Percentiles rank a stretch among this genome's conserved stretches.
Conservation (phyloP, 345 rosid species). For the Eucalyptus regnans region DNA sequence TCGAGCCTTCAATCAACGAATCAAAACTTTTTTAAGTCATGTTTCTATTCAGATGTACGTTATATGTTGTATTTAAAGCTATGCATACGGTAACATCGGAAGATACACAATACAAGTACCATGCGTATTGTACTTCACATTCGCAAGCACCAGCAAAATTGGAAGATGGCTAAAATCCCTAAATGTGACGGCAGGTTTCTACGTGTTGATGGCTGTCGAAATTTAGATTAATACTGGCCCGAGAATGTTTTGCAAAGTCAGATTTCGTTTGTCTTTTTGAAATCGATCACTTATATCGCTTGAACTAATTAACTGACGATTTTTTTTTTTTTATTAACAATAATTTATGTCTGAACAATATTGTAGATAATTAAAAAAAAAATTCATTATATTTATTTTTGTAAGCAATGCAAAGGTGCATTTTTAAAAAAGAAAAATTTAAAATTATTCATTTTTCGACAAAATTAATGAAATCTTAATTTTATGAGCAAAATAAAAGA, state of each 20-base stretch:
- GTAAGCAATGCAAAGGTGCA: not conserved
- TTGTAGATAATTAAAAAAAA: too few species aligned
- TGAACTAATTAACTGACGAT: not conserved
- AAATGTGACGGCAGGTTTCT: not conserved
- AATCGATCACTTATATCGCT: too few species aligned
- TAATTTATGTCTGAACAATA: too few species aligned
- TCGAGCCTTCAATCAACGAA: not conserved
- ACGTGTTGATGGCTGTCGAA: too few species aligned
- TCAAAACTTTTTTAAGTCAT: not conserved
- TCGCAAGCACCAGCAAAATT: not conserved
- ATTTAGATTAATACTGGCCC: not conserved
- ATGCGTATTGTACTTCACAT: not conserved
- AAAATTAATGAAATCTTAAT: not conserved
- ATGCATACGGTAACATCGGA: not conserved
- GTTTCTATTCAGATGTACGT: not conserved
- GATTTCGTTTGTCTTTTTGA: not conserved
- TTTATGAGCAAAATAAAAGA: too few species aligned
- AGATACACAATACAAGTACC: not conserved
- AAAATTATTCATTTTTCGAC: too few species aligned
- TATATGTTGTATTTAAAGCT: not conserved
- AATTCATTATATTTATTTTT: too few species aligned
- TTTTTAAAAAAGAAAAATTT: too few species aligned
- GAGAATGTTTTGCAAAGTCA: not conserved
- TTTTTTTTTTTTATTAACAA: too few species aligned
- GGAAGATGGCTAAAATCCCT: not conserved